These are phyloP conservation scores for Stentor coeruleus DNA, from an alignment of 73 alveolate genomes.

Conservation along the genomic window DNA sequence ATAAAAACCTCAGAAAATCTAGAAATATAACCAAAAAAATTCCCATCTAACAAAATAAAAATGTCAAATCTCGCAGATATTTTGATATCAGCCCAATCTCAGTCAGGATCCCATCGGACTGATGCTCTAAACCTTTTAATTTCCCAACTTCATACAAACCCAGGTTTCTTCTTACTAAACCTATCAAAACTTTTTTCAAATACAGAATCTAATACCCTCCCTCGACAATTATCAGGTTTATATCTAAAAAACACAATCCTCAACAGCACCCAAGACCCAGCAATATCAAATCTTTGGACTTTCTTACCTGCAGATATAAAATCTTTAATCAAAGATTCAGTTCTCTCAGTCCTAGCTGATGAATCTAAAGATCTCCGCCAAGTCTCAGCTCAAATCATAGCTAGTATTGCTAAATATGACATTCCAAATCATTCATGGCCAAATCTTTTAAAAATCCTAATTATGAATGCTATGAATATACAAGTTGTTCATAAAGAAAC, in stretches of 20 bases:
- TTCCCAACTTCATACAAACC: neutral
- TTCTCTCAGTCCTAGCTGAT: constrained; percentile 10
- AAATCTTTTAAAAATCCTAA: neutral
- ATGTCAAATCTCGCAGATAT: neutral
- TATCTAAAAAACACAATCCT: constrained; percentile 12
- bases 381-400: constrained; percentile 9
- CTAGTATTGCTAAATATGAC: neutral
- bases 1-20: no score
- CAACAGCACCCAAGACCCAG: neutral
- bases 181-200: neutral
- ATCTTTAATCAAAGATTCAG: neutral
- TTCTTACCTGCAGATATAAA: neutral
- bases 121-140: neutral
- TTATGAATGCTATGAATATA: constrained; percentile 6
- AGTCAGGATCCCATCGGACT: neutral
- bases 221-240: constrained; percentile 18
- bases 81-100: neutral
- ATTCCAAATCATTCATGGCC: constrained; percentile 23
- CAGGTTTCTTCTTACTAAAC: neutral
- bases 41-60: neutral
- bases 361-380: neutral
- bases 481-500: constrained; percentile 18
- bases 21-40: neutral
- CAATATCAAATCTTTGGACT: constrained; percentile 17
- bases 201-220: neutral